Evolutionary conservation across 306 rosid species (phyloP), one percentile per base, ranked within the genome.

Genomic region (Pterocarpus santalinus): DNA sequence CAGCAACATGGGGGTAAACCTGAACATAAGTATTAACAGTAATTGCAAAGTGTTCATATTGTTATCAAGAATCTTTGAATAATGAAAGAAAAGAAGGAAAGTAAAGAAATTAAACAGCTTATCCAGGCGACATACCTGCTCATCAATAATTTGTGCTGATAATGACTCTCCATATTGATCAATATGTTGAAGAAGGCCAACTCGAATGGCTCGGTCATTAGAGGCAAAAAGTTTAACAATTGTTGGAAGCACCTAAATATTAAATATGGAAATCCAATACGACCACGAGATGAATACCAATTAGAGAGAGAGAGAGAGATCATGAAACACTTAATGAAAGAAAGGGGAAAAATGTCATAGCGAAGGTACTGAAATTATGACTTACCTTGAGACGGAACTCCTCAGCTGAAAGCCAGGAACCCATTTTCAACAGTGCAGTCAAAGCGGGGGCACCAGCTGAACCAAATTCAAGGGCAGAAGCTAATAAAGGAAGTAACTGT

Each of bases 391-490:
- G 80, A 82, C 84, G 88, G 70, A 92, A 96, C 82, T 96, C 99
- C 73, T 93, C 97, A 32, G 90, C 84, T 69, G 98, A 87, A 81
- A 96, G 98, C 92, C 97, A 90, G 62, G 98, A 93, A 79, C 97
- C 94, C 98, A 96, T 90, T 92, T 93, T 96, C 89, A 96, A 86
- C 84, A 96, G 81, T 69, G 99, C 99, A 36, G 94, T 92, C 92
- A 96, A 85, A 80, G 99, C 99, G 39, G 97, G 98, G 73, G 98
- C 97, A 87, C 92, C 93, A 81, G 98, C 98, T 88, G 99, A 93
- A 88, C 98, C 98, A 91, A 92, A 96, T 89, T 96, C 99, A 85
- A 96, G 98, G 84, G 97, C 86, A 85, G 99, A 96, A 88, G 97
- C 98, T 89, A 96, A 88, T 84, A 93, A 87, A 85, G 99, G 99